Percentiles rank a stretch among this genome's conserved stretches.
phyloP scores from a whole-genome alignment of 306 rosid species.

The Ochetophila trinervis region DNA sequence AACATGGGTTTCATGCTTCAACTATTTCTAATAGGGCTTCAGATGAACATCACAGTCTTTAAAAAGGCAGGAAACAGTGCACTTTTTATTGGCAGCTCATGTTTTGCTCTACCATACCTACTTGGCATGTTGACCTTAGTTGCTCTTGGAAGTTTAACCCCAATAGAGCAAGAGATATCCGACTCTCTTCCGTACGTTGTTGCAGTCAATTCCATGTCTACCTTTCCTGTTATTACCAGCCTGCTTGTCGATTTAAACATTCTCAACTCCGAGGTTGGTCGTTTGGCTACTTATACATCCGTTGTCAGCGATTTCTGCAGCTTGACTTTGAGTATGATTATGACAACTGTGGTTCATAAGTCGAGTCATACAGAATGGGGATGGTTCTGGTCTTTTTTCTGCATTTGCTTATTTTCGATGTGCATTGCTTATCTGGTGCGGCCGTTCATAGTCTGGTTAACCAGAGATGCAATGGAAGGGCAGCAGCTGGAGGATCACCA shows the following conservation, averaged over 20 bases:
- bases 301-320: slow-evolving; percentile 1
- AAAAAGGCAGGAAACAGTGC: slow-evolving; percentile 7
- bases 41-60: neutral
- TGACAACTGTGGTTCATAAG: neutral
- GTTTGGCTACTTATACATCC: neutral
- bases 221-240: slow-evolving; percentile 7
- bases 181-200: neutral
- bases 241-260: slow-evolving; percentile 1
- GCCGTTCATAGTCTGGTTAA: slow-evolving; percentile 12
- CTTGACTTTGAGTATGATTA: neutral
- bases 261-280: slow-evolving; percentile 13
- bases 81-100: neutral
- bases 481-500: neutral
- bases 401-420: neutral
- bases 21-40: slow-evolving; percentile 10
- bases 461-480: neutral
- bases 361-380: neutral
- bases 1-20: slow-evolving; percentile 18
- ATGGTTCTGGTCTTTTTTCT: neutral
- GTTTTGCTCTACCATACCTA: neutral
- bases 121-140: neutral
- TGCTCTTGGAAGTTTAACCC: neutral
- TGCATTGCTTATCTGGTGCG: neutral
- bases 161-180: neutral
- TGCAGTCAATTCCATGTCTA: neutral